These are phyloP conservation scores for Polygonum aviculare DNA, from an alignment of 148 eudicot genomes.

Conservation along the genomic window DNA sequence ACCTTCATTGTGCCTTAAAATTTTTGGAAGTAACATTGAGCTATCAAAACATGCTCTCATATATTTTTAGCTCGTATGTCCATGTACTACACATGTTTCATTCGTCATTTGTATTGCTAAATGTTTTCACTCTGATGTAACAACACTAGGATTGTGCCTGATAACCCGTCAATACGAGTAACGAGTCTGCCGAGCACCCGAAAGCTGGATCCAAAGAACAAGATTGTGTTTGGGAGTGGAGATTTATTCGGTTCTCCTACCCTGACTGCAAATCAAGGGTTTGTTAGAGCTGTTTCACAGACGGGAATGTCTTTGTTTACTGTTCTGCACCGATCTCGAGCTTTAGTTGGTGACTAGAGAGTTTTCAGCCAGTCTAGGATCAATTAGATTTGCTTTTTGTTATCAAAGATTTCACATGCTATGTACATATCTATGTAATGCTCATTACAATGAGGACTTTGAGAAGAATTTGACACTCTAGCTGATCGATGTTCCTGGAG, in stretches of 20 bases:
- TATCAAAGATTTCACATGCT: neutral
- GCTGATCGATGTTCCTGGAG: no score
- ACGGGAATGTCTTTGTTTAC: constrained; percentile 77
- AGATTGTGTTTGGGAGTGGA: constrained; percentile 86
- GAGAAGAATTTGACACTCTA: no score
- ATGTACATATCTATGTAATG: no score
- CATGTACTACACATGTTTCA: neutral
- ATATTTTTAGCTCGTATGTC: neutral
- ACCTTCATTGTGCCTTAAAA: neutral
- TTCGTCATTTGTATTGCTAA: neutral
- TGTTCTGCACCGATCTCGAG: constrained; percentile 72
- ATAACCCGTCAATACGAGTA: constrained; percentile 67
- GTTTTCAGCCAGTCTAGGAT: neutral
- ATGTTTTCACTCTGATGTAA: neutral
- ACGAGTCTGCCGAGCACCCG: constrained; percentile 77
- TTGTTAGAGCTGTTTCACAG: constrained; percentile 86
- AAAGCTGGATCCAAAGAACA: constrained; percentile 80
- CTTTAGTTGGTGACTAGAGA: constrained; percentile 41
- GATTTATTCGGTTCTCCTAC: constrained; percentile 76
- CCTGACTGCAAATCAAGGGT: constrained; percentile 87
- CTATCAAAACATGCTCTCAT: neutral
- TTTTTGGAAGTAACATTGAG: neutral
- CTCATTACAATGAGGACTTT: no score
- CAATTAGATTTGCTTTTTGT: neutral
- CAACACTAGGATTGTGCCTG: constrained; percentile 52